These are phyloP conservation scores for Capsella rubella DNA, from an alignment of 441 rosid species.

Conservation along the genomic window DNA sequence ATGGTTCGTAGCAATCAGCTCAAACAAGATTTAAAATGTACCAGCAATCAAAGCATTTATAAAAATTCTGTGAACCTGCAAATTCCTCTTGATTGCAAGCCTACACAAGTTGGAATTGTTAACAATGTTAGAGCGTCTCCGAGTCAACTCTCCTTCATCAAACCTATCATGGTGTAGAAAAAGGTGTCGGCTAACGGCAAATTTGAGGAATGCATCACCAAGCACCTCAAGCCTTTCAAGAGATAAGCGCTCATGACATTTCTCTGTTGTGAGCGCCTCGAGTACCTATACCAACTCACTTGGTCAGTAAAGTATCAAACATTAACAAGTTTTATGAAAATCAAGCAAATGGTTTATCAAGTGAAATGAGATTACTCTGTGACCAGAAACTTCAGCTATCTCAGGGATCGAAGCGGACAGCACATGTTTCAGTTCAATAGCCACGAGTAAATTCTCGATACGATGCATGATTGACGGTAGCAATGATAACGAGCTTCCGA, in stretches of 20 bases:
- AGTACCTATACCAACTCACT: conserved; percentile 63
- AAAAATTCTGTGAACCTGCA: conserved; percentile 65
- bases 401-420: conserved; percentile 75
- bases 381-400: conserved; percentile 77
- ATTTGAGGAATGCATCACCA: conserved; percentile 97
- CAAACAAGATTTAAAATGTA: conserved; percentile 26
- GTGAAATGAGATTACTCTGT: conserved; percentile 57
- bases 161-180: conserved; percentile 78
- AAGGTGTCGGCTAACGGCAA: conserved; percentile 82
- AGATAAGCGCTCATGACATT: conserved; percentile 94
- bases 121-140: conserved; percentile 84
- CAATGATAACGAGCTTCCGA: conserved; percentile 92
- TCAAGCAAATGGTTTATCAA: conserved; percentile 35
- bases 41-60: conserved; percentile 25
- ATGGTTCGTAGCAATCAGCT: conserved; percentile 16
- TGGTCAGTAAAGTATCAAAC: conserved; percentile 40
- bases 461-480: conserved; percentile 97
- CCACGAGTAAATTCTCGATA: conserved; percentile 90
- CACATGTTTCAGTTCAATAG: conserved; percentile 79
- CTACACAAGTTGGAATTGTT: conserved; percentile 80
- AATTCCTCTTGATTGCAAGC: conserved; percentile 66
- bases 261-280: conserved; percentile 97
- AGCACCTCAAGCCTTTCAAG: conserved; percentile 95
- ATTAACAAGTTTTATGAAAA: conserved; percentile 27
- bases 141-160: conserved; percentile 92